These are phyloP conservation scores for Umbilicaria muhlenbergii DNA, from an alignment of 495 filamentous ascomycete species.

Conservation along the genomic window DNA sequence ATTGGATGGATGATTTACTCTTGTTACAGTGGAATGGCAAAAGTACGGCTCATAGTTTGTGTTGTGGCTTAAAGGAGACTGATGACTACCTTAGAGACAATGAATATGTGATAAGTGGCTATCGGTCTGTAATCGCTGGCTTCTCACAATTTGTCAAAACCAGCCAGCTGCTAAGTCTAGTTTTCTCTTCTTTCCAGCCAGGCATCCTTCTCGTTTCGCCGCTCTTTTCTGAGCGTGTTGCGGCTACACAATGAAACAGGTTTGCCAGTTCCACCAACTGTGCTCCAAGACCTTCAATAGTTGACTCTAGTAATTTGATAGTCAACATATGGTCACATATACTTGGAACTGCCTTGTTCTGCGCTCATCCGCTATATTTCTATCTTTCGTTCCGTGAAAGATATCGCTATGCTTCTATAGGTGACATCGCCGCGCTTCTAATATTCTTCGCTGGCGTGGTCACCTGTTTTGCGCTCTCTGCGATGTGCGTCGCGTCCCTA, in stretches of 20 bases:
- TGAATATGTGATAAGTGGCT: slow-evolving; percentile 5
- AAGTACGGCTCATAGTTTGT: too few species aligned
- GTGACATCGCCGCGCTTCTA: slow-evolving; percentile 25
- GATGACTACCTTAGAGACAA: not conserved
- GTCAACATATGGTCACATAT: slow-evolving; percentile 37
- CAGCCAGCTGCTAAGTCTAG: too few species aligned
- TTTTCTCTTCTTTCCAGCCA: not conserved
- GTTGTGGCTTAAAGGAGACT: too few species aligned
- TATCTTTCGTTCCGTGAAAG: slow-evolving; percentile 18
- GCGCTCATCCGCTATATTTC: slow-evolving; percentile 21
- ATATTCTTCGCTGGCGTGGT: slow-evolving; percentile 31
- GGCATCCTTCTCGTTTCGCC: not conserved
- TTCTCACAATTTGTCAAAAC: not conserved
- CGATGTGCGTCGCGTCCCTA: slow-evolving; percentile 13
- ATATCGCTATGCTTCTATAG: slow-evolving; percentile 15
- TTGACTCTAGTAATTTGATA: slow-evolving; percentile 3
- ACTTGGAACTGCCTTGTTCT: slow-evolving; percentile 28
- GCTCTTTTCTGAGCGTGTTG: not conserved
- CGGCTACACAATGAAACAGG: slow-evolving; percentile 6
- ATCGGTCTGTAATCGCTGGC: not conserved
- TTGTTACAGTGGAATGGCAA: too few species aligned
- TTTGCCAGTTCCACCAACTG: not conserved
- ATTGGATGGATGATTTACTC: too few species aligned
- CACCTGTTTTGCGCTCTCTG: slow-evolving; percentile 33
- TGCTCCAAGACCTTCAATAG: not conserved